A percentile compares a stretch with the other conserved stretches of the same genome.
phyloP scores from a whole-genome alignment of 2,329 filamentous ascomycete genomes.

The Epichloe glyceriae region DNA sequence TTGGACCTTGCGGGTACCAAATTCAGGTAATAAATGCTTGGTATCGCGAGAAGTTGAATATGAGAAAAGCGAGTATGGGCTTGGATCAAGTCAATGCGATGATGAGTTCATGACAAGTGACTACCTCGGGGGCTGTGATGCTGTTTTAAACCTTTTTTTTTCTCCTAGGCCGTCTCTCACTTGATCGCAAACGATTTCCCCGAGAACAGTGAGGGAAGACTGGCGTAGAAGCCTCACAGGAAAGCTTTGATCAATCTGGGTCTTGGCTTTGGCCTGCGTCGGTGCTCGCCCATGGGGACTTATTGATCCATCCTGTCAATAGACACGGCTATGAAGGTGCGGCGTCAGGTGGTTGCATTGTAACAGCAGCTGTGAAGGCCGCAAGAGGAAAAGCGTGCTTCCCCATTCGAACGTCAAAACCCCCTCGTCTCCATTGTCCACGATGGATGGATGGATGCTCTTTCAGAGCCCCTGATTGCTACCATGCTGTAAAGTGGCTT shows the following conservation, averaged over 20 bases:
- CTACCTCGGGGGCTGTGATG: background rate
- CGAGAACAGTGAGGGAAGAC: background rate
- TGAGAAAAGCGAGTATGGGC: background rate
- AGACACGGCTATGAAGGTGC: background rate
- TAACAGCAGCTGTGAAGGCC: background rate
- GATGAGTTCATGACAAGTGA: background rate
- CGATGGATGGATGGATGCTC: too few species aligned
- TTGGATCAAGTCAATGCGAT: background rate
- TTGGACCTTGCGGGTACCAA: background rate
- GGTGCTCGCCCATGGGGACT: background rate
- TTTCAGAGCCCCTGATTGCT: too few species aligned
- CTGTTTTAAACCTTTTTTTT: background rate
- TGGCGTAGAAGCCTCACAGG: background rate
- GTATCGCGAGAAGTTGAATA: background rate
- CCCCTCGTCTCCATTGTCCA: too few species aligned
- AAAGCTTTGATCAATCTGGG: background rate
- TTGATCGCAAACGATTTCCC: background rate
- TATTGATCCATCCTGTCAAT: conserved; percentile 2
- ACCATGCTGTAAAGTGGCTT: too few species aligned
- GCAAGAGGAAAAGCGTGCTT: background rate
- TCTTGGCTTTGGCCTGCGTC: background rate
- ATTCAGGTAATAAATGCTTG: background rate
- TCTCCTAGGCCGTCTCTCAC: background rate
- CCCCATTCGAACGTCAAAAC: background rate
- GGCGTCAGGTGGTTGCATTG: background rate